Percentiles rank a stretch among this genome's conserved stretches.
These are phyloP conservation scores for Chlamydomonas asymmetrica DNA, from an alignment of 139 green algal genomes.

Conservation along the genomic window DNA sequence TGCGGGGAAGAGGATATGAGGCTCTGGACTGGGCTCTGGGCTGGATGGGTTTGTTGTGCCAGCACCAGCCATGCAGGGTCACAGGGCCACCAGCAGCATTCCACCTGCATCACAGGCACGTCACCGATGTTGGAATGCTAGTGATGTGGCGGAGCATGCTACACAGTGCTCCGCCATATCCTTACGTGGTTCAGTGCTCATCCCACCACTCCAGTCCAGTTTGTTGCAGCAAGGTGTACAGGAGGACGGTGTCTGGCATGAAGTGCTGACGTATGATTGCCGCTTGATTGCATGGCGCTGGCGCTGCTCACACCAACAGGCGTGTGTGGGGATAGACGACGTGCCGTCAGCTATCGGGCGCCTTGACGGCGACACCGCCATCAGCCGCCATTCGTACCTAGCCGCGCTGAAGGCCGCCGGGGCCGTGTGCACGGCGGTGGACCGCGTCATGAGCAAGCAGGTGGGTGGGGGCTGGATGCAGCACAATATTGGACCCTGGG, in stretches of 20 bases:
- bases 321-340: slow-evolving; percentile 59
- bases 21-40: not conserved
- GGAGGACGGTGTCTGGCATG: no score
- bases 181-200: no score
- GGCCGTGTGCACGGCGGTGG: slow-evolving; percentile 70
- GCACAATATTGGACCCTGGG: not conserved
- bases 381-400: slow-evolving; percentile 67
- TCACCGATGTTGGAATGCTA: no score
- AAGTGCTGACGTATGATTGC: no score
- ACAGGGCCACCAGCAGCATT: no score
- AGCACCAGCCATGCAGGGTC: not conserved
- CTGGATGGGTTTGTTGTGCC: not conserved
- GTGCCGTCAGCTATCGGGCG: slow-evolving; percentile 47
- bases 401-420: slow-evolving; percentile 80
- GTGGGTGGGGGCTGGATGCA: not conserved
- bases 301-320: not conserved
- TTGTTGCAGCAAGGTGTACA: no score
- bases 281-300: no score
- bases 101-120: no score
- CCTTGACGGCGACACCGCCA: slow-evolving; percentile 86
- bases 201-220: no score
- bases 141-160: no score
- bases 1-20: not conserved
- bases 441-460: slow-evolving; percentile 60
- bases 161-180: not conserved